A percentile compares a stretch with the other conserved stretches of the same genome.
phyloP scores from a whole-genome alignment of 1,284 basidiomycete genomes.

The Microbotryum intermedium region DNA sequence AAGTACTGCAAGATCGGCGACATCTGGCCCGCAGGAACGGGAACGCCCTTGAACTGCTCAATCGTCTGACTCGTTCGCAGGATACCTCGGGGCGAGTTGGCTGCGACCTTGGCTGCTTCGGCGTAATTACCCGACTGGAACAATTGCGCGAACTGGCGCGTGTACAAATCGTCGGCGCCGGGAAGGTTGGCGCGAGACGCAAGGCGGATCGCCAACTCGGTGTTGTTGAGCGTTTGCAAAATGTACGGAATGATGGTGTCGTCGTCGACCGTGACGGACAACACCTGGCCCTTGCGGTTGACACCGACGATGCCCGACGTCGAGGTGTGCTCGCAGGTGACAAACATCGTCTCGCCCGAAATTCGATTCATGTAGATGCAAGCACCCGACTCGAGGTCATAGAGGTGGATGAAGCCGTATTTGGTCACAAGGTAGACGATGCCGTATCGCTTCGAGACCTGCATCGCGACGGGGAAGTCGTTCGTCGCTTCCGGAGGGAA shows the following conservation, averaged over 20 bases:
- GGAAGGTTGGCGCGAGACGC: slow-evolving; percentile 95
- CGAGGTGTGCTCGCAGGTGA: slow-evolving; percentile 91
- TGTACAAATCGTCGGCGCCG: slow-evolving; percentile 93
- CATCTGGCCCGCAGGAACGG: slow-evolving; percentile 77
- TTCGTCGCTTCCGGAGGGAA: slow-evolving; percentile 97
- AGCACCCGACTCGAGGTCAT: slow-evolving; percentile 95
- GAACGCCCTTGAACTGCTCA: slow-evolving; percentile 94
- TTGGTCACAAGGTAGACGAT: slow-evolving; percentile 98
- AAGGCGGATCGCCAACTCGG: slow-evolving; percentile 95
- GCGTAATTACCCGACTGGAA: slow-evolving; percentile 84
- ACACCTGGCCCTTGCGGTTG: slow-evolving; percentile 96
- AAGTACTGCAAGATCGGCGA: slow-evolving; percentile 99
- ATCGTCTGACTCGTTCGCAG: slow-evolving; percentile 92
- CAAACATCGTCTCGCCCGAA: slow-evolving; percentile 98
- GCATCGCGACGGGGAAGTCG: slow-evolving; percentile 99
- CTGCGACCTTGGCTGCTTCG: slow-evolving; percentile 97
- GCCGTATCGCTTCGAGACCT: slow-evolving; percentile 93
- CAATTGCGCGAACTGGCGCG: slow-evolving; percentile 89
- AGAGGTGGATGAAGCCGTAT: slow-evolving; percentile 98
- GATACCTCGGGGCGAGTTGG: slow-evolving; percentile 94
- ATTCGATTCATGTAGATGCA: slow-evolving; percentile 99
- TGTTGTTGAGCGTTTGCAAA: slow-evolving; percentile 85
- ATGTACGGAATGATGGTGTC: slow-evolving; percentile 94
- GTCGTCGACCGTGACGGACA: slow-evolving; percentile 95
- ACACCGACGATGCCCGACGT: slow-evolving; percentile 96